A percentile compares a stretch with the other conserved stretches of the same genome.
Evolutionary conservation across 2,329 filamentous ascomycete genomes (phyloP).

Genomic region (Botrytis aclada): DNA sequence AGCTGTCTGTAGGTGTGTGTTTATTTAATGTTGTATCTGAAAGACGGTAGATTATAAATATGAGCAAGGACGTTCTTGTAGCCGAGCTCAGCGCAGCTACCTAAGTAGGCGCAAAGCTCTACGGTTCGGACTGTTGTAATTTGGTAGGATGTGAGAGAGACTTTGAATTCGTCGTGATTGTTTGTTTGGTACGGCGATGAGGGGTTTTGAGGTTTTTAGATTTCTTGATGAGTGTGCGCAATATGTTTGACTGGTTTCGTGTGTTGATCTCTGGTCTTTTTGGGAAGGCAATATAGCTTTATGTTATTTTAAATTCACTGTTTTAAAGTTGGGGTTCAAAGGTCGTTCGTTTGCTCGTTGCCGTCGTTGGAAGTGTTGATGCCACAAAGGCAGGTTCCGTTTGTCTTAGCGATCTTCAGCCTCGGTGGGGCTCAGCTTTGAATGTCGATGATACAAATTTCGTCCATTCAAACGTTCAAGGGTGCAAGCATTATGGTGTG

Average conservation of each 20-base stretch:
- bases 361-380: conserved; percentile 11
- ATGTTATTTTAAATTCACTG: not conserved
- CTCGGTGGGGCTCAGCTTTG: conserved; percentile 14
- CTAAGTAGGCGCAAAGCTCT: conserved; percentile 14
- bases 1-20: not conserved
- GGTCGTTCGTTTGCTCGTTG: not conserved
- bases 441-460: not conserved
- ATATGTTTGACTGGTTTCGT: not conserved
- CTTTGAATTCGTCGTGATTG: not conserved
- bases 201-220: not conserved
- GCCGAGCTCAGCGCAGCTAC: conserved; percentile 13
- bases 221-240: not conserved
- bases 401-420: conserved; percentile 3
- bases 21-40: not conserved
- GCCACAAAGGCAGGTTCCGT: conserved; percentile 15
- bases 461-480: not conserved
- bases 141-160: not conserved
- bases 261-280: not conserved
- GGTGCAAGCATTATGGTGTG: not conserved
- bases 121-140: not conserved
- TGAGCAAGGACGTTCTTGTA: not conserved
- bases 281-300: not conserved
- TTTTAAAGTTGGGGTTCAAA: conserved; percentile 8
- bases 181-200: not conserved
- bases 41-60: not conserved